phyloP scores from a whole-genome alignment of 2,329 filamentous ascomycete species.

The Sporothrix schenckii region DNA sequence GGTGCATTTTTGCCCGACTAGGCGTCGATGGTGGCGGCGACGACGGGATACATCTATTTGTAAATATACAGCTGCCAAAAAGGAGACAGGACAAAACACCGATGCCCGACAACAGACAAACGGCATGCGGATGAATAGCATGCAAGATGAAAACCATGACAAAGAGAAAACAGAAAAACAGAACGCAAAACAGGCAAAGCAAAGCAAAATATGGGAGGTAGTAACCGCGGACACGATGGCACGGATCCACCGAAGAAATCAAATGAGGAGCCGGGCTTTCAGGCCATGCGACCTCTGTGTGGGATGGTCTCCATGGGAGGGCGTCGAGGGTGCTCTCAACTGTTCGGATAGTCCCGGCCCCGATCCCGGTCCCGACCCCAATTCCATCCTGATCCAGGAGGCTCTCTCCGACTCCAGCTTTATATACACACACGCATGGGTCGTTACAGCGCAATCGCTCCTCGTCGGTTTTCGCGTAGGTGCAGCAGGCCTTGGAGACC shows the following conservation, averaged over 20 bases:
- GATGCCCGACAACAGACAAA: not conserved
- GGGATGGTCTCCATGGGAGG: not conserved
- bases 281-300: not conserved
- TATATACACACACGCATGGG: not conserved
- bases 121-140: not conserved
- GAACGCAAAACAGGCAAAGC: not conserved
- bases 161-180: not conserved
- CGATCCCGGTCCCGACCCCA: not conserved
- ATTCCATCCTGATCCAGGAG: not conserved
- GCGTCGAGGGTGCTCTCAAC: not conserved
- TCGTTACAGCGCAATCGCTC: conserved; percentile 72
- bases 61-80: conserved; percentile 14
- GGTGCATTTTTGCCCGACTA: conserved; percentile 10
- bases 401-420: conserved; percentile 29
- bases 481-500: conserved; percentile 86
- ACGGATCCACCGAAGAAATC: not conserved
- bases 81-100: conserved; percentile 10
- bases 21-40: not conserved
- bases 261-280: not conserved
- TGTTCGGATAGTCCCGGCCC: not conserved
- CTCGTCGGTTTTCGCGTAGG: conserved; percentile 77
- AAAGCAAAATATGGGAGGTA: not conserved
- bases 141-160: too few relatives aligned
- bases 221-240: not conserved
- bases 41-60: conserved; percentile 13